Conservation (phyloP, 1,284 basidiomycete genomes). For the Malassezia japonica region DNA sequence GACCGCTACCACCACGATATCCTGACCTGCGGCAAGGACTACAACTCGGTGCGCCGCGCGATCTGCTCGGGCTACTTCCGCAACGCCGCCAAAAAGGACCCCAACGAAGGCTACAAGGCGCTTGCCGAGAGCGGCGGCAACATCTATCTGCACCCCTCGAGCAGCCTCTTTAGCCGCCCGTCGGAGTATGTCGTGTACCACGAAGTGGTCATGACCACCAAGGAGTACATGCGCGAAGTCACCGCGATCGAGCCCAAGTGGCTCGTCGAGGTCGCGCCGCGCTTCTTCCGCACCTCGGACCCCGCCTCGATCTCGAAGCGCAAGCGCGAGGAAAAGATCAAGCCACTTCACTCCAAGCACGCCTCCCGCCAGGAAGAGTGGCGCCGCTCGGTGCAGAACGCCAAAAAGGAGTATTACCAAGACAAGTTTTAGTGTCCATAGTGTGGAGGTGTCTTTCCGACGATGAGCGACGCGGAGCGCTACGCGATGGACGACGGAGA, state of each 20-base stretch:
- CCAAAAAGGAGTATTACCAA: conserved; percentile 19
- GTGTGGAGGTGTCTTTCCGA: background rate
- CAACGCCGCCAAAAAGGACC: conserved; percentile 60
- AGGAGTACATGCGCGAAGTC: conserved; percentile 85
- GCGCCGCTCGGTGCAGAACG: conserved; percentile 25
- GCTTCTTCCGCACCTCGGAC: conserved; percentile 95
- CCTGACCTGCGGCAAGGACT: conserved; percentile 78
- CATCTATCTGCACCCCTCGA: conserved; percentile 93
- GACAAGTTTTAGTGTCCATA: conserved; percentile 22
- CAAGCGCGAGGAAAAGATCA: conserved; percentile 94
- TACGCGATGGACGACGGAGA: background rate
- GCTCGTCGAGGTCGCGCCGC: conserved; percentile 93
- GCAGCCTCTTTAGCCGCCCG: conserved; percentile 89
- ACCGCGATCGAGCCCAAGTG: conserved; percentile 96
- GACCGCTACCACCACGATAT: conserved; percentile 98
- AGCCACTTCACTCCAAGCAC: conserved; percentile 60
- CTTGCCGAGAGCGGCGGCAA: conserved; percentile 80
- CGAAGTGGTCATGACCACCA: conserved; percentile 62
- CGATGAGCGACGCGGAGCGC: background rate
- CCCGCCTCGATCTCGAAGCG: conserved; percentile 91
- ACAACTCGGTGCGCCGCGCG: conserved; percentile 82
- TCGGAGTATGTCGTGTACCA: conserved; percentile 67
- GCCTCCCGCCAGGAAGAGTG: conserved; percentile 35
- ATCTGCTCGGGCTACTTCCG: conserved; percentile 71
- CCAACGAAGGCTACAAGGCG: conserved; percentile 68